Conservation (phyloP, 352 stramenopile genomes). For the Pythium brassicae region DNA sequence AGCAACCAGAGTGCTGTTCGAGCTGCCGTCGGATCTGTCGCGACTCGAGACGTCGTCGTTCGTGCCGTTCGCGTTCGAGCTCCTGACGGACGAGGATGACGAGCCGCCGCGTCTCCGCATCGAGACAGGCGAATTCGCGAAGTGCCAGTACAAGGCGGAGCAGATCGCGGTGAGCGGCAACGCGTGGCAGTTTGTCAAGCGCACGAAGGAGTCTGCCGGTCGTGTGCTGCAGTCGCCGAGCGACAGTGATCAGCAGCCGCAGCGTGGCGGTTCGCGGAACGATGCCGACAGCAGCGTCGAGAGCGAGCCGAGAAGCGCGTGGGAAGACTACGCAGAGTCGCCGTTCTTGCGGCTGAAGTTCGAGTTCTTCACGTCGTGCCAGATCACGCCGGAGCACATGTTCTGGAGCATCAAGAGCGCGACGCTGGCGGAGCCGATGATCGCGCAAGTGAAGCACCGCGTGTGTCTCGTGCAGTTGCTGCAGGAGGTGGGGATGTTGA, state of each 20-base stretch:
- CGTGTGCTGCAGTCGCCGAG: slow-evolving; percentile 6
- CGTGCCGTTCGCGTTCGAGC: slow-evolving; percentile 43
- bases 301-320: slow-evolving; percentile 17
- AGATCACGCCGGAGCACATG: slow-evolving; percentile 70
- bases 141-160: slow-evolving; percentile 66
- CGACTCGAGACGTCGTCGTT: slow-evolving; percentile 32
- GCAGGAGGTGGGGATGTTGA: slow-evolving; percentile 56
- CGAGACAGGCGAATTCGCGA: slow-evolving; percentile 62
- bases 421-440: slow-evolving; percentile 54
- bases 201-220: slow-evolving; percentile 22
- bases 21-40: slow-evolving; percentile 43
- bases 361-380: slow-evolving; percentile 67
- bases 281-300: no score
- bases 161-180: slow-evolving; percentile 41
- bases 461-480: slow-evolving; percentile 57
- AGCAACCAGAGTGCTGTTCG: slow-evolving; percentile 55
- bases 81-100: slow-evolving; percentile 38
- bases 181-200: slow-evolving; percentile 44
- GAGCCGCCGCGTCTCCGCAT: slow-evolving; percentile 41
- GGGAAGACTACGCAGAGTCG: slow-evolving; percentile 69
- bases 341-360: slow-evolving; percentile 60
- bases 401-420: slow-evolving; percentile 67
- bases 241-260: background rate
- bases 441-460: slow-evolving; percentile 57
- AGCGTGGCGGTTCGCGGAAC: no score